phyloP scores from a whole-genome alignment of 1,284 basidiomycete species.

The Coriolopsis trogii region DNA sequence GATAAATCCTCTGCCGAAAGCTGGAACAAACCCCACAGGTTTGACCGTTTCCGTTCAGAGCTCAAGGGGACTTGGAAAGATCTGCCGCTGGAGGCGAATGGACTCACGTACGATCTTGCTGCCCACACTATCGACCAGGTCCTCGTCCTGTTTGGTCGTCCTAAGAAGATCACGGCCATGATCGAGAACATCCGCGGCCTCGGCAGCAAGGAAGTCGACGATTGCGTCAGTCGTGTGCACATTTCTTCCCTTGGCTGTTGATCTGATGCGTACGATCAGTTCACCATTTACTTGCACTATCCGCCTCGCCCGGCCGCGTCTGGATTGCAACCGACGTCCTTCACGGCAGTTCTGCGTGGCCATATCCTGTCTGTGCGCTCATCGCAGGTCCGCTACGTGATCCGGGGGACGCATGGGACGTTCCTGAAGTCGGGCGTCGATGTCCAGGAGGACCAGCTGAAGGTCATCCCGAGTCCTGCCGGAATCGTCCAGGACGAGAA shows the following conservation, averaged over 20 bases:
- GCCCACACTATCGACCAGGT: slow-evolving; percentile 80
- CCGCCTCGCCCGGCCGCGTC: slow-evolving; percentile 28
- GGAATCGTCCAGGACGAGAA: slow-evolving; percentile 44
- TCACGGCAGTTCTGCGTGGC: slow-evolving; percentile 71
- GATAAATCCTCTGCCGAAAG: neutral
- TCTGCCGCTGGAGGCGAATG: slow-evolving; percentile 51
- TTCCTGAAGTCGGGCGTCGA: slow-evolving; percentile 81
- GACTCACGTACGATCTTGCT: slow-evolving; percentile 67
- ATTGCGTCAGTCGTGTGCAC: slow-evolving; percentile 49
- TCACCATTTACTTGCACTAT: slow-evolving; percentile 72
- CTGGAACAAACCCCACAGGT: slow-evolving; percentile 44
- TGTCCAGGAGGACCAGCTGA: slow-evolving; percentile 75
- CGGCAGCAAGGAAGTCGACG: slow-evolving; percentile 67
- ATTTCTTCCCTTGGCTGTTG: neutral
- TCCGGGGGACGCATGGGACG: slow-evolving; percentile 71
- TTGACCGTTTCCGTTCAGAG: slow-evolving; percentile 74
- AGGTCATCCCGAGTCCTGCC: slow-evolving; percentile 50
- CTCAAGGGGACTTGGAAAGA: slow-evolving; percentile 79
- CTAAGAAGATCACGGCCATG: slow-evolving; percentile 69
- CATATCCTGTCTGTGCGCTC: slow-evolving; percentile 69
- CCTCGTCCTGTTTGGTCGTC: slow-evolving; percentile 77
- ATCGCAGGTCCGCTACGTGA: slow-evolving; percentile 70
- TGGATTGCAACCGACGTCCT: slow-evolving; percentile 49
- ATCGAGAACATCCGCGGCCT: slow-evolving; percentile 69
- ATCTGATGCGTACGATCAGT: slow-evolving; percentile 40